Evolutionary conservation across 2,329 filamentous ascomycete genomes (phyloP).

Genomic region (Dactylonectria estremocensis): DNA sequence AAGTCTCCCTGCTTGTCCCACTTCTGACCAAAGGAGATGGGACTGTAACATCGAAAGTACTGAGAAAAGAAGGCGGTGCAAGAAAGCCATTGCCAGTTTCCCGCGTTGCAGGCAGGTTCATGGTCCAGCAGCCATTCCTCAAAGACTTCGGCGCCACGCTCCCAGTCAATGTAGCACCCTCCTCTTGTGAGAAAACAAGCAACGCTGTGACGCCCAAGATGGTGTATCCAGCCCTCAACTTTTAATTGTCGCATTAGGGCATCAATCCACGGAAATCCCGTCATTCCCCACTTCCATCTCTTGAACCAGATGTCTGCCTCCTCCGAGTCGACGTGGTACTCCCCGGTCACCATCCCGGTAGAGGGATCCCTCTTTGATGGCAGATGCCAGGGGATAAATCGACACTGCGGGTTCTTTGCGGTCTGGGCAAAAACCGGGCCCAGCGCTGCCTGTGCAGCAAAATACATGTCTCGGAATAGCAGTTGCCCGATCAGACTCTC

Average conservation of each 20-base stretch:
- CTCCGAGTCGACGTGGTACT: constrained; percentile 74
- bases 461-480: constrained; percentile 88
- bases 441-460: constrained; percentile 80
- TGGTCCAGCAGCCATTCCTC: constrained; percentile 84
- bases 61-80: constrained; percentile 83
- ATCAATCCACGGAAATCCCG: constrained; percentile 87
- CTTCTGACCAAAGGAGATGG: constrained; percentile 80
- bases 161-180: constrained; percentile 85
- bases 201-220: constrained; percentile 82
- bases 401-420: constrained; percentile 74
- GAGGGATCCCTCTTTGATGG: constrained; percentile 69
- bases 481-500: constrained; percentile 81
- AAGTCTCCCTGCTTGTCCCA: constrained; percentile 80
- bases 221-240: constrained; percentile 84
- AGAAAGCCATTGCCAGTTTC: constrained; percentile 85
- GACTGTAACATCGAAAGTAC: constrained; percentile 80
- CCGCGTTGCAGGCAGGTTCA: constrained; percentile 80
- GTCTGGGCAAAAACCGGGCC: constrained; percentile 77
- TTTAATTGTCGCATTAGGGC: constrained; percentile 83
- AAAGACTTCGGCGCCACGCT: constrained; percentile 84
- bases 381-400: constrained; percentile 87
- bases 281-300: constrained; percentile 78
- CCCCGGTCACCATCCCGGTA: constrained; percentile 67
- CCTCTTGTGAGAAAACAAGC: constrained; percentile 86
- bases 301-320: constrained; percentile 76